Evolutionary conservation across 257 asterid species (phyloP), one percentile per base, ranked within the genome.

Genomic region (Salvia splendens): DNA sequence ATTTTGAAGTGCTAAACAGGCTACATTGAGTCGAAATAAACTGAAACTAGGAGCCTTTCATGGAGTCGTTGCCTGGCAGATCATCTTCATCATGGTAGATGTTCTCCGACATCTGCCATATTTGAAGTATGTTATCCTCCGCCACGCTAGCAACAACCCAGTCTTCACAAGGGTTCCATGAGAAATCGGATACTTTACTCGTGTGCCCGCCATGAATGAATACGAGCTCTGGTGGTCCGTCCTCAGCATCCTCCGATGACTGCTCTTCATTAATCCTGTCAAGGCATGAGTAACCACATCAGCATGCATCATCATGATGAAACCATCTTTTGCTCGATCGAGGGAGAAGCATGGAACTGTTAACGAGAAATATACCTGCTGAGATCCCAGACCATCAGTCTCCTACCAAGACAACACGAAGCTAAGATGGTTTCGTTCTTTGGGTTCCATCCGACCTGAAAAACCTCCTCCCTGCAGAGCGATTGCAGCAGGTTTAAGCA

Each of bases 91-190:
- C 98, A 8, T 89, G 97, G 82, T 89, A 89, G 79, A 92, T 87
- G 77, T 89, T 89, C 79, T 92, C 97, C 0, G 97, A 96, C 97
- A 92, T 92, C 83, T 92, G 96, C 98, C 97, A 92, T 47, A 92
- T 83, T 66, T 92, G 98, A 5, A 92, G 88, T 48, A 92, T 89
- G 77, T 92, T 92, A 70, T 92, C 98, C 84, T 89, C 98, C 0
- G 97, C 98, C 5, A 92, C 98, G 60, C 98, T 92, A 11, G 98
- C 97, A 40, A 92, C 78, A 12, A 89, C 95, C 98, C 98, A 92
- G 56, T 92, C 97, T 68, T 89, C 96, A 62, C 96, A 83, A 3
- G 97, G 97, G 75, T 92, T 92, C 98, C 98, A 92, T 24, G 97
- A 89, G 80, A 92, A 92, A 74, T 92, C 98, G 0, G 97, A 89